Conservation (phyloP, 306 rosid genomes). For the Senna siamea region DNA sequence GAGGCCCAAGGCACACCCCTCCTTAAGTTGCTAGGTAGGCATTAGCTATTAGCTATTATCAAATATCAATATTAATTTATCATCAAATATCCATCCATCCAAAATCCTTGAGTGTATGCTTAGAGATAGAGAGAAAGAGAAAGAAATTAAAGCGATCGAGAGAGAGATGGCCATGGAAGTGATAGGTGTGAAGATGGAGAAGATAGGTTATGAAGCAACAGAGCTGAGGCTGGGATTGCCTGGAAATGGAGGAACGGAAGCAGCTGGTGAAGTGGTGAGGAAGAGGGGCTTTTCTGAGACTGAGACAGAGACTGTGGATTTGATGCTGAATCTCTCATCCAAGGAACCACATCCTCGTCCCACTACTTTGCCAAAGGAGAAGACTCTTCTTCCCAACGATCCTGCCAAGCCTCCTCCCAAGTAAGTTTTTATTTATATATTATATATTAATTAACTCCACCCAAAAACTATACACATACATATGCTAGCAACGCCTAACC, state of each 20-base stretch:
- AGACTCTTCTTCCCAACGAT: slow-evolving; percentile 57
- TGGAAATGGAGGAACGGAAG: slow-evolving; percentile 46
- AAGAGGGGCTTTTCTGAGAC: slow-evolving; percentile 69
- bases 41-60: too few species aligned
- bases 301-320: slow-evolving; percentile 44
- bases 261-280: slow-evolving; percentile 38
- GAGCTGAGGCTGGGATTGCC: slow-evolving; percentile 80
- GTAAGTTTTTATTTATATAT: slow-evolving; percentile 59
- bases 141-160: too few species aligned
- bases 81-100: too few species aligned
- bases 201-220: slow-evolving; percentile 69
- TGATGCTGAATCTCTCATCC: slow-evolving; percentile 66
- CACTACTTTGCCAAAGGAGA: slow-evolving; percentile 50
- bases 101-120: too few species aligned
- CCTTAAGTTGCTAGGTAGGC: slow-evolving; percentile 33
- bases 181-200: slow-evolving; percentile 33
- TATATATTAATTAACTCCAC: too few species aligned
- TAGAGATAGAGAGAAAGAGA: too few species aligned
- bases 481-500: too few species aligned
- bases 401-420: slow-evolving; percentile 83
- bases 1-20: slow-evolving; percentile 39
- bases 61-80: too few species aligned
- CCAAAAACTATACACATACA: too few species aligned
- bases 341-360: slow-evolving; percentile 47
- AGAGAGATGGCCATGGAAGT: slow-evolving; percentile 51